These are phyloP conservation scores for Ramularia endophylla DNA, from an alignment of 2,329 filamentous ascomycete species.

Conservation along the genomic window DNA sequence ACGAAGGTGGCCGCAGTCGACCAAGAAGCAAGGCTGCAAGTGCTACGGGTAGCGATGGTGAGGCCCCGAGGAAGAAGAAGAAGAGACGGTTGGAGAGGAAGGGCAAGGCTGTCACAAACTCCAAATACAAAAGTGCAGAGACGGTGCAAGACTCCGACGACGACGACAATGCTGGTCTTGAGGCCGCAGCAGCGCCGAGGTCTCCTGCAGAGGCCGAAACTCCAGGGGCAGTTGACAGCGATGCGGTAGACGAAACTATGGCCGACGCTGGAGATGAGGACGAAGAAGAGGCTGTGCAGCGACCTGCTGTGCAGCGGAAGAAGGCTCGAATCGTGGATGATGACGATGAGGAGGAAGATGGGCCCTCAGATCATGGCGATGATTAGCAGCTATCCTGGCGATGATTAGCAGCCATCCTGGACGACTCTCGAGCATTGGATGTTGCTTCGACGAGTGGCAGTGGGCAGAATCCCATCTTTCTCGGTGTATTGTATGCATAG, in stretches of 20 bases:
- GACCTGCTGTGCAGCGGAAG: constrained; percentile 17
- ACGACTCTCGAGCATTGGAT: too few relatives aligned
- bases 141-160: constrained; percentile 73
- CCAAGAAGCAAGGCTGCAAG: constrained; percentile 26
- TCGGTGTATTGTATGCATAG: too few relatives aligned
- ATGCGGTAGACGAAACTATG: constrained; percentile 18
- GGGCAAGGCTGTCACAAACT: constrained; percentile 32
- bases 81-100: constrained; percentile 58
- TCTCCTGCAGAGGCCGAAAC: constrained; percentile 22
- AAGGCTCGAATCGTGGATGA: constrained; percentile 30
- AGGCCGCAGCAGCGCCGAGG: constrained; percentile 21
- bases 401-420: too few relatives aligned
- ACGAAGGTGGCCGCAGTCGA: constrained; percentile 38
- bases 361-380: constrained; percentile 16
- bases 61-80: constrained; percentile 56
- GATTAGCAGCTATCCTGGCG: too few relatives aligned
- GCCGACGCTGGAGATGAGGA: constrained; percentile 24
- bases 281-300: constrained; percentile 17
- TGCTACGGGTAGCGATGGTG: constrained; percentile 35
- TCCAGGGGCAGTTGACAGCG: constrained; percentile 14
- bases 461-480: too few relatives aligned
- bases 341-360: constrained; percentile 31
- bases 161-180: constrained; percentile 36
- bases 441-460: too few relatives aligned
- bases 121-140: constrained; percentile 81